Evolutionary conservation across 208 protist genomes (phyloP), one percentile per base, ranked within the genome.

Genomic region (Leishmania martiniquensis): DNA sequence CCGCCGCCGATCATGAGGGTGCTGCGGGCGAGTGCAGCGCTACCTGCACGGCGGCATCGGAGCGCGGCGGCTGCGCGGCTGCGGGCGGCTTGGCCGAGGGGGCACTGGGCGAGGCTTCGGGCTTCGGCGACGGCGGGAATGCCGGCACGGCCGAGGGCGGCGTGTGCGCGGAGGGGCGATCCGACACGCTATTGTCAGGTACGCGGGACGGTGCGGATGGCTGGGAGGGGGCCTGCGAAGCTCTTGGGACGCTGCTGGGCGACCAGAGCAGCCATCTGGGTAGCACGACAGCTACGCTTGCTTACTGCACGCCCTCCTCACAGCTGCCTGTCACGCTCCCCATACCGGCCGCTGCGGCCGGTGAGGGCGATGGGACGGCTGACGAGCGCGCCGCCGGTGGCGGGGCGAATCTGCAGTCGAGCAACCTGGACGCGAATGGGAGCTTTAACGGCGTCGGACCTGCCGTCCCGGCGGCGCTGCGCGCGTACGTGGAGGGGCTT

Each of bases 381-480:
- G 62, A 44, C 17, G 37, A 67, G 62, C 62, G 25, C 34, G 49
- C 49, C 49, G 22, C 68, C 69, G 59, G 69, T 52, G 29, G 59
- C 47, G 59, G 34, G 15, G 47, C 59, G 29, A 45, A 22, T 7
- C 52, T 51, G 42, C 63, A 65, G 45, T 49, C 66, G 29, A 72
- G 17, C 29, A 72, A 34, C 44, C 4, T 71, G 42, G 66, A 52
- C 44, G 9, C 1, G 73, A 83, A 78, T 60, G 62, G 60, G 63
- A 83, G 79, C 68, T 83, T 83, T 54, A 70, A 6, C 73, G 29
- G 47, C 34, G n/a, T 69, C 34, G 78, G 79, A 4, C 79, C 79
- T 13, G 73, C 57, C 49, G 75, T 83, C 67, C 79, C 79, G 17
- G 73, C 42, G 39, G 68, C 69, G 44, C 54, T 84, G 75, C 68